Evolutionary conservation across 164 flowering plant species (phyloP), one percentile per base, ranked within the genome.

Genomic region (Nymphaea thermarum): DNA sequence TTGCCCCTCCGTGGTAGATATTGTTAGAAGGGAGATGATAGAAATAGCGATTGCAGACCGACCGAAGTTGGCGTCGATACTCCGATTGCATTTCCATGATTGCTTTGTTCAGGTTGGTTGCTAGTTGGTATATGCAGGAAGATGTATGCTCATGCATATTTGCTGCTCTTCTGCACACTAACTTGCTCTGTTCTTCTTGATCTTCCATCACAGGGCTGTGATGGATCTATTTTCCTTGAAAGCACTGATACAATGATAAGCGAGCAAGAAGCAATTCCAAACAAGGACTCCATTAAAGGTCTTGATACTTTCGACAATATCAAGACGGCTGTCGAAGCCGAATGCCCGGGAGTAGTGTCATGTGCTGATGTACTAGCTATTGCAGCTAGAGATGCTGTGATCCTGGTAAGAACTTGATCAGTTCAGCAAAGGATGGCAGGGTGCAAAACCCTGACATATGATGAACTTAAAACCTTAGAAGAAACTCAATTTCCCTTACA

Each of bases 351-450:
- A 63, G 55, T 47, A 7, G 97, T 94, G 44, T 94, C 97, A 11
- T 94, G 98, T 68, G 96, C 97, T 2, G 97, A 94, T 80, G 75
- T 89, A 65, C 91, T 94, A 65, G 80, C 98, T 43, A 72, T 91
- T 80, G 98, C 97, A 44, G 98, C 98, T 3, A 85, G 98, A 76
- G 98, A 91, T 76, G 96, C 97, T 7, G 82, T 81, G n/a, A 68
- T 89, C 66, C 81, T 94, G 97, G 98, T 89, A 92, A 64, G 3
- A 51, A 15, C 14, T 51, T 15, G 2, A 8, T 4, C 57, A 51
- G 12, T 25, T 25, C 36, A 25, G 36, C 36, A 25, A 25, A 25
- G 36, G 36, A 25, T 25, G 36, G 36, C 36, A 25, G 36, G 36
- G 36, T 25, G 36, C 36, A 25, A 25, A 25, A 25, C 36, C 36